Evolutionary conservation across 2,329 filamentous ascomycete species (phyloP).

Genomic region (Diaporthe eres): DNA sequence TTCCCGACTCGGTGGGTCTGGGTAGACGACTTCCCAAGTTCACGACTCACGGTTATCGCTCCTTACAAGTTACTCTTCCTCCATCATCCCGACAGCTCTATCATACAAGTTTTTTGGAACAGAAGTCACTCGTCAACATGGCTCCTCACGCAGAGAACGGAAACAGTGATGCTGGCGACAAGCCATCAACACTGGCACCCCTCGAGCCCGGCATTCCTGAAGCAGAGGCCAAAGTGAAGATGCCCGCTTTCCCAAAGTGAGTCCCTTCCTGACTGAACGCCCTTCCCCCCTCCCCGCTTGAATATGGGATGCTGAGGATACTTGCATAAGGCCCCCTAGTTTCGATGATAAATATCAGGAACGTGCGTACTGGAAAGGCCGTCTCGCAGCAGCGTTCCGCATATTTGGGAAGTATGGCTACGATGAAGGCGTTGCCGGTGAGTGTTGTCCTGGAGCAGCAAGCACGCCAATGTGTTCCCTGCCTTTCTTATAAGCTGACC

Average conservation of each 20-base stretch:
- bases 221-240: conserved; percentile 21
- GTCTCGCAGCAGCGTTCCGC: conserved; percentile 68
- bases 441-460: conserved; percentile 63
- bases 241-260: conserved; percentile 16
- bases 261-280: not conserved
- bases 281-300: no score
- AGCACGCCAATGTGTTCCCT: no score
- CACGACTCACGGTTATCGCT: no score
- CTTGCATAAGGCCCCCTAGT: conserved; percentile 26
- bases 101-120: no score
- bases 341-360: conserved; percentile 54
- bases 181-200: conserved; percentile 33
- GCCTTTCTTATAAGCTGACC: conserved; percentile 8
- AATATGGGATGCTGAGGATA: not conserved
- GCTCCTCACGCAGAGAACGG: conserved; percentile 37
- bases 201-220: conserved; percentile 35
- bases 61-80: not conserved
- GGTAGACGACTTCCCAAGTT: not conserved
- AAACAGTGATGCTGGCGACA: not conserved
- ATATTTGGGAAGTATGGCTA: conserved; percentile 71
- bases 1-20: not conserved
- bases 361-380: conserved; percentile 67
- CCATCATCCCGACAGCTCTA: no score
- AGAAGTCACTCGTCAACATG: not conserved
- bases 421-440: conserved; percentile 75